Percentiles rank a stretch among this genome's conserved stretches.
Conservation (phyloP, 306 rosid genomes). For the Vachellia collinsii region DNA sequence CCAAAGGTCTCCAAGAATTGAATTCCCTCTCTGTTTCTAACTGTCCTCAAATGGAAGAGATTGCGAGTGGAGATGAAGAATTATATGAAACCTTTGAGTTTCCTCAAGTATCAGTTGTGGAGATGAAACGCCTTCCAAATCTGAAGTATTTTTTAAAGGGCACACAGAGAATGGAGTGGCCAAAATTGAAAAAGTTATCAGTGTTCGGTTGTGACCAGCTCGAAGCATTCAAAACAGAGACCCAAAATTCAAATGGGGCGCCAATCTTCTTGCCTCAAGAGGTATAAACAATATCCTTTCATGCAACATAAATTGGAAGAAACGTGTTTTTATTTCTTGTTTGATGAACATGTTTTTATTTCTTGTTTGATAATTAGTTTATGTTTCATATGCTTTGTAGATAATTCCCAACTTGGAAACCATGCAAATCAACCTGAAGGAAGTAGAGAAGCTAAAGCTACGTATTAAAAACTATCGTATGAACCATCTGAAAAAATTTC, state of each 20-base stretch:
- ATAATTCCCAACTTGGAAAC: constrained; percentile 12
- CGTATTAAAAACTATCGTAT: not conserved
- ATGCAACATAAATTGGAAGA: no score
- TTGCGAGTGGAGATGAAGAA: not conserved
- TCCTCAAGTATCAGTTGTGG: not conserved
- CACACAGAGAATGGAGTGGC: not conserved
- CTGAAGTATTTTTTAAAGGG: not conserved
- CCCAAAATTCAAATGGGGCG: not conserved
- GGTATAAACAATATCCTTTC: not conserved
- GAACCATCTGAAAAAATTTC: constrained; percentile 12
- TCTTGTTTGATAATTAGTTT: not conserved
- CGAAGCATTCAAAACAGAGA: no score
- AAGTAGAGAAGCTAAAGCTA: not conserved
- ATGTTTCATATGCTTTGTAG: not conserved
- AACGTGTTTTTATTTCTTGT: no score
- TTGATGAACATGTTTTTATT: no score
- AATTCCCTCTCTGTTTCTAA: not conserved
- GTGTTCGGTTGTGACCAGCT: not conserved
- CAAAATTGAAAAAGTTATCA: not conserved
- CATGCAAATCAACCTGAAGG: not conserved
- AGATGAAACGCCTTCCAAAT: not conserved
- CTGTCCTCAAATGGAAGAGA: not conserved
- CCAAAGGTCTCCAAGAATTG: not conserved
- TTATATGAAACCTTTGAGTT: not conserved
- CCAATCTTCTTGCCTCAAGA: not conserved